phyloP scores from a whole-genome alignment of 2,329 filamentous ascomycete species.

The Cladosporium austrohemisphaericum region DNA sequence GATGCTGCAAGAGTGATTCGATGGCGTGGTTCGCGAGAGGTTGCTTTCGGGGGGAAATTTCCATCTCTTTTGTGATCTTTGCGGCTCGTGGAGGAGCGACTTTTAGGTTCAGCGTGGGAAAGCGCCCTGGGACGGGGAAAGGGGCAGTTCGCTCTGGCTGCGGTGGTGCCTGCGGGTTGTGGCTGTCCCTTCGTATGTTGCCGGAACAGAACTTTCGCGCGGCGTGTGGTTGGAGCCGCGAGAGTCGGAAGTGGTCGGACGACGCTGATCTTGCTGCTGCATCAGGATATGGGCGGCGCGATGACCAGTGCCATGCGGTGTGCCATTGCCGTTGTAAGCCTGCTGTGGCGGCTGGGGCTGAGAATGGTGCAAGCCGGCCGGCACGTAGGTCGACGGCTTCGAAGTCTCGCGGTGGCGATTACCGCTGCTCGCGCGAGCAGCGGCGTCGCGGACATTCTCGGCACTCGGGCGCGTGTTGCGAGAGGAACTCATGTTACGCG shows the following conservation, averaged over 20 bases:
- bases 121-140: conserved; percentile 14
- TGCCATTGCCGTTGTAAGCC: background rate
- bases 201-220: conserved; percentile 2
- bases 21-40: no score
- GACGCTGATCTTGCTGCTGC: conserved; percentile 7
- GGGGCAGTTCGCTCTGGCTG: conserved; percentile 19
- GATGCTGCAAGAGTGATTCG: no score
- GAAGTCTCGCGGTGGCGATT: conserved; percentile 16
- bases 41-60: no score
- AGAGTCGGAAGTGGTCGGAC: background rate
- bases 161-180: conserved; percentile 12
- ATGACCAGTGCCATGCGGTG: background rate
- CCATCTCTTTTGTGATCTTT: no score
- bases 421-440: background rate
- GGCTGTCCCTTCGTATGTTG: background rate
- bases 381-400: conserved; percentile 24
- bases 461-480: conserved; percentile 6
- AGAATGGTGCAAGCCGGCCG: conserved; percentile 17
- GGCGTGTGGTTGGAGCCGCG: background rate
- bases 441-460: conserved; percentile 5
- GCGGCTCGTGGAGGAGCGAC: background rate
- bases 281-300: conserved; percentile 1
- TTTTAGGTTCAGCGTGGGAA: conserved; percentile 7
- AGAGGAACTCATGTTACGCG: conserved; percentile 4
- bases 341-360: conserved; percentile 5